Evolutionary conservation across 225 moss, liverwort and hornwort genomes (phyloP).

Genomic region (Neckera pumila): DNA sequence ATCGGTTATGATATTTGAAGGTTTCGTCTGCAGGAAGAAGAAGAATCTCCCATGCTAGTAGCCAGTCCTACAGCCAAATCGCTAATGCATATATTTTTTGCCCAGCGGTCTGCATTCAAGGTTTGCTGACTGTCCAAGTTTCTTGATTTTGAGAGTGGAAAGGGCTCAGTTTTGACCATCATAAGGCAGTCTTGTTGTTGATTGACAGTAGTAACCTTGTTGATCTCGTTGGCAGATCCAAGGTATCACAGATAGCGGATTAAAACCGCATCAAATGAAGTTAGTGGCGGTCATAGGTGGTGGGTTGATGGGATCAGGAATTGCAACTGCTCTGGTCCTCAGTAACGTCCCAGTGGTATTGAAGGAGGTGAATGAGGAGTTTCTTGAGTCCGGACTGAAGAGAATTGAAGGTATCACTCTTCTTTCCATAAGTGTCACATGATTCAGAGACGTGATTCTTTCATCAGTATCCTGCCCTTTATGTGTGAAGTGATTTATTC

Average conservation of each 20-base stretch:
- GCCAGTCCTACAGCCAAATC: slow-evolving; percentile 61
- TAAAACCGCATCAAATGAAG: slow-evolving; percentile 38
- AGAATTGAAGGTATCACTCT: slow-evolving; percentile 44
- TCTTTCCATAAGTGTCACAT: background rate
- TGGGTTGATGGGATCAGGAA: slow-evolving; percentile 89
- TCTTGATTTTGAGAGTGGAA: background rate
- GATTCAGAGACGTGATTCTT: background rate
- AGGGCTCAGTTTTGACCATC: background rate
- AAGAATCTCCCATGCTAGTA: slow-evolving; percentile 26
- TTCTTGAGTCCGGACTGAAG: slow-evolving; percentile 46
- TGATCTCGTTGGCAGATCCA: slow-evolving; percentile 48
- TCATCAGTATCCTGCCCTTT: background rate
- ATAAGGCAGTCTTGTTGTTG: background rate
- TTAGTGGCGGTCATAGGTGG: slow-evolving; percentile 73
- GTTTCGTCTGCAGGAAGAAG: slow-evolving; percentile 46
- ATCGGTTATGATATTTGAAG: slow-evolving; percentile 4
- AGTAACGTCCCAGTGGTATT: slow-evolving; percentile 50
- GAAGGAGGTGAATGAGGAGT: slow-evolving; percentile 67
- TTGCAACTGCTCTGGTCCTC: slow-evolving; percentile 62
- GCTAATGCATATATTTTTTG: slow-evolving; percentile 71
- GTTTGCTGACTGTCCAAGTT: slow-evolving; percentile 16
- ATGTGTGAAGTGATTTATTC: background rate
- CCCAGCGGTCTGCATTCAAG: slow-evolving; percentile 76
- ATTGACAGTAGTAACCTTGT: background rate
- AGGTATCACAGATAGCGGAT: slow-evolving; percentile 65